Evolutionary conservation across 352 stramenopile genomes (phyloP).

Genomic region (Achlya hypogyna): DNA sequence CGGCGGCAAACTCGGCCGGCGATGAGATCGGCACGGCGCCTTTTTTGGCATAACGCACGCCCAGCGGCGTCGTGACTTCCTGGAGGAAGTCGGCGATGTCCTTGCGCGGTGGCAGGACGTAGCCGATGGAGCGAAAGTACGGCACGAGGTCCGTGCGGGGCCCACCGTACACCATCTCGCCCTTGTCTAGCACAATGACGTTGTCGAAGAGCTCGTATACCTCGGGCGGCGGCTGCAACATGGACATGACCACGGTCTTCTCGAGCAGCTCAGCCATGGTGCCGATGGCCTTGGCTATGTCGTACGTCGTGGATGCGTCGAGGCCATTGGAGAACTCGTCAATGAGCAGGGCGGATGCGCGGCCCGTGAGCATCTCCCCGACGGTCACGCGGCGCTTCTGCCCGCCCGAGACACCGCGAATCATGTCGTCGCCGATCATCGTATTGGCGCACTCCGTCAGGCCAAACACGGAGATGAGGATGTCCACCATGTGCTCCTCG

Average conservation of each 20-base stretch:
- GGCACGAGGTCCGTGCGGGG: slow-evolving; percentile 24
- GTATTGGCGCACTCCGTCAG: slow-evolving; percentile 32
- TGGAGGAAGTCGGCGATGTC: slow-evolving; percentile 80
- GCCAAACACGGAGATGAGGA: slow-evolving; percentile 13
- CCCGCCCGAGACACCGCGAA: slow-evolving; percentile 64
- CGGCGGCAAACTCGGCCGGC: slow-evolving; percentile 2
- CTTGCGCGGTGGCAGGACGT: slow-evolving; percentile 35
- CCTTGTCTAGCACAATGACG: slow-evolving; percentile 66
- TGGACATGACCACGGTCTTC: slow-evolving; percentile 23
- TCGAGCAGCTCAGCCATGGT: slow-evolving; percentile 17
- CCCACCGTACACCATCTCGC: slow-evolving; percentile 74
- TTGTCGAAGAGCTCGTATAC: slow-evolving; percentile 85
- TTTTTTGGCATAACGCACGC: slow-evolving; percentile 27
- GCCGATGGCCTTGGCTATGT: slow-evolving; percentile 18
- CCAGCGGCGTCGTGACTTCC: slow-evolving; percentile 47
- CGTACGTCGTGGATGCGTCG: slow-evolving; percentile 14
- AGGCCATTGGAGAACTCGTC: slow-evolving; percentile 20
- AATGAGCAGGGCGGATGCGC: slow-evolving; percentile 10
- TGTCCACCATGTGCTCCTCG: slow-evolving; percentile 9
- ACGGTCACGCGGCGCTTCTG: slow-evolving; percentile 62
- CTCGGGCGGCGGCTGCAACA: slow-evolving; percentile 58
- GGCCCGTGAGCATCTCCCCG: slow-evolving; percentile 59
- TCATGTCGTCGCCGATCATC: slow-evolving; percentile 33
- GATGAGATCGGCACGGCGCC: background rate
- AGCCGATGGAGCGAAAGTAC: slow-evolving; percentile 52